A percentile compares a stretch with the other conserved stretches of the same genome.
phyloP scores from a whole-genome alignment of 805 yeast species.

The Candida nonsorbophila region DNA sequence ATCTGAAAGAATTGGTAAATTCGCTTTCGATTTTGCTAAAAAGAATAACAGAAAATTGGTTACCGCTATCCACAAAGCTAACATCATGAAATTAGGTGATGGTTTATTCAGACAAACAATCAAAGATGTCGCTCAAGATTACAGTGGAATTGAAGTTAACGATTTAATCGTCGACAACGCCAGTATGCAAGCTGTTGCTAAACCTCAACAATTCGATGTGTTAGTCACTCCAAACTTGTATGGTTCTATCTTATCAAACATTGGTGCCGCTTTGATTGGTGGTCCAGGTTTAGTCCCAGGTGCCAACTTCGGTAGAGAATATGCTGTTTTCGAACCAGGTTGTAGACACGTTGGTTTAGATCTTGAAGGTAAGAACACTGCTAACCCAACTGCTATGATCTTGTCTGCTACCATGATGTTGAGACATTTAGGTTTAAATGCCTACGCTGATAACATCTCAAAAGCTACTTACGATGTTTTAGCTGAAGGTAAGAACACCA shows the following conservation, averaged over 20 bases:
- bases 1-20: slow-evolving; percentile 95
- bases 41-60: slow-evolving; percentile 89
- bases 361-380: slow-evolving; percentile 88
- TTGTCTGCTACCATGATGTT: slow-evolving; percentile 86
- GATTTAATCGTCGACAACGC: slow-evolving; percentile 98
- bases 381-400: slow-evolving; percentile 98
- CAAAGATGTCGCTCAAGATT: slow-evolving; percentile 76
- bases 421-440: slow-evolving; percentile 89
- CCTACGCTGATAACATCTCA: slow-evolving; percentile 80
- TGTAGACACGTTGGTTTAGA: slow-evolving; percentile 99
- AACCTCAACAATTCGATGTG: slow-evolving; percentile 97
- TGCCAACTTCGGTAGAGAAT: slow-evolving; percentile 95
- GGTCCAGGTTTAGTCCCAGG: slow-evolving; percentile 99
- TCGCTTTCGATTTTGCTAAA: slow-evolving; percentile 92
- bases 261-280: slow-evolving; percentile 95
- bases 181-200: slow-evolving; percentile 98
- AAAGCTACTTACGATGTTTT: slow-evolving; percentile 86
- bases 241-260: slow-evolving; percentile 95
- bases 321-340: slow-evolving; percentile 98
- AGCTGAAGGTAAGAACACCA: slow-evolving; percentile 79
- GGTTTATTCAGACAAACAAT: slow-evolving; percentile 95
- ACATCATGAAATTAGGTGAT: slow-evolving; percentile 97
- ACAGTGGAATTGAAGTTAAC: slow-evolving; percentile 75
- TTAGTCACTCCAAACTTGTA: slow-evolving; percentile 96
- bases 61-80: slow-evolving; percentile 98